Percentiles rank a stretch among this genome's conserved stretches.
Conservation (phyloP, 257 asterid genomes). For the Nicotiana sylvestris region DNA sequence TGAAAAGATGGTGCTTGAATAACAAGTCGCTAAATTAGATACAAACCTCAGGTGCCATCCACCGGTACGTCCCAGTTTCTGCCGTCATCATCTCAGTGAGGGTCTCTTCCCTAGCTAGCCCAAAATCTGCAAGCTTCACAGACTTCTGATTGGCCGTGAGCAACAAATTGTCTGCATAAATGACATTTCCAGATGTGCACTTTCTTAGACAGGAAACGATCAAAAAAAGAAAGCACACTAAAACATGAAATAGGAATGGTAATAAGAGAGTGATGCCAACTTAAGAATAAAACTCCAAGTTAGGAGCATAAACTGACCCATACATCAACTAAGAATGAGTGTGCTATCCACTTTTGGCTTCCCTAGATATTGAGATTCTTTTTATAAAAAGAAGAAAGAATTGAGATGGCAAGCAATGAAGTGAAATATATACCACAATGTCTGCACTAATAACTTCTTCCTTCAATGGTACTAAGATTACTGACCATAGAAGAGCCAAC, state of each 20-base stretch:
- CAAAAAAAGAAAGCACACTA: not conserved
- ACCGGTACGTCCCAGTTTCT: constrained; percentile 95
- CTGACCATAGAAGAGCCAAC: constrained; percentile 7
- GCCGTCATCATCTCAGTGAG: constrained; percentile 99
- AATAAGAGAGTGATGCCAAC: not conserved
- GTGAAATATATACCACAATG: not conserved
- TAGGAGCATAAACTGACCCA: constrained; percentile 8
- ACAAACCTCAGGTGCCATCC: constrained; percentile 99
- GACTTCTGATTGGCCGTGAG: constrained; percentile 86
- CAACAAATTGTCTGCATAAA: constrained; percentile 85
- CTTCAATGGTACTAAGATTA: not conserved
- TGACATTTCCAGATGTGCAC: constrained; percentile 22
- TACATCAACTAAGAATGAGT: not conserved
- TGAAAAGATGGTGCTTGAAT: not conserved
- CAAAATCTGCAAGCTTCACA: constrained; percentile 97
- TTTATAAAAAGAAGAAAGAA: not conserved
- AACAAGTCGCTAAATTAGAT: constrained; percentile 1
- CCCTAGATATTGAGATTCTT: not conserved
- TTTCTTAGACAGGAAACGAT: constrained; percentile 20
- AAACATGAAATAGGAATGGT: not conserved
- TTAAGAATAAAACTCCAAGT: not conserved
- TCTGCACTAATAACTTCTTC: constrained; percentile 6
- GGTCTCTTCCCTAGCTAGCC: constrained; percentile 98
- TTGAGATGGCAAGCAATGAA: not conserved
- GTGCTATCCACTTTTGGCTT: not conserved